phyloP scores from a whole-genome alignment of 1,139 yeast species.

The Nakaseomyces nivariensis region DNA sequence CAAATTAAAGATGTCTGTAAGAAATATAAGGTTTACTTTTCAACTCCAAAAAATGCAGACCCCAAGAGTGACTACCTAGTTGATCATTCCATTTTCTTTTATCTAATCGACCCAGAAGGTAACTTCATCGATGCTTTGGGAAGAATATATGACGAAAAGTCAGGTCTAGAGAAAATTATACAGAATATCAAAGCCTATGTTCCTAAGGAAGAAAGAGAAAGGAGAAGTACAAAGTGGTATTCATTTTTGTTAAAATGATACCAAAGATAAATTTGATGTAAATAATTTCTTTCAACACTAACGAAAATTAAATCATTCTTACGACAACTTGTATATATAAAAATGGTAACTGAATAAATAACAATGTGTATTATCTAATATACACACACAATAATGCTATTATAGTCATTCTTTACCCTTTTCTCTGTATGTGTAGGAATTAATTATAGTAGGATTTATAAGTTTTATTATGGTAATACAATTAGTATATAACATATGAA shows the following conservation, averaged over 20 bases:
- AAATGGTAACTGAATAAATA: no score
- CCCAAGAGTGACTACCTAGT: slow-evolving; percentile 79
- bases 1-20: slow-evolving; percentile 77
- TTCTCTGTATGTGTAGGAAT: no score
- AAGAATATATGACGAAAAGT: slow-evolving; percentile 70
- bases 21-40: slow-evolving; percentile 83
- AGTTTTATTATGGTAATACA: not conserved
- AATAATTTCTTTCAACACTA: not conserved
- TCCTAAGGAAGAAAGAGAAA: slow-evolving; percentile 54
- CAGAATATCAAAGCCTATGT: slow-evolving; percentile 70
- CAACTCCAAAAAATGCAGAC: slow-evolving; percentile 58
- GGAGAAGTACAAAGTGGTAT: slow-evolving; percentile 45
- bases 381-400: no score
- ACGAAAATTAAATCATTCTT: not conserved
- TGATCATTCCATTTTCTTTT: slow-evolving; percentile 93
- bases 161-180: slow-evolving; percentile 70
- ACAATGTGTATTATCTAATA: no score
- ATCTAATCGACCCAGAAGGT: slow-evolving; percentile 95
- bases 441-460: not conserved
- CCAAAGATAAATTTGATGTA: not conserved
- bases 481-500: not conserved
- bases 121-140: slow-evolving; percentile 90
- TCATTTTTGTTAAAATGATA: slow-evolving; percentile 40
- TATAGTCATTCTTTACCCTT: no score
- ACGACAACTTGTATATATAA: not conserved